phyloP scores from a whole-genome alignment of 192 early-diverging fungal species.

The Umbelopsis ramanniana region DNA sequence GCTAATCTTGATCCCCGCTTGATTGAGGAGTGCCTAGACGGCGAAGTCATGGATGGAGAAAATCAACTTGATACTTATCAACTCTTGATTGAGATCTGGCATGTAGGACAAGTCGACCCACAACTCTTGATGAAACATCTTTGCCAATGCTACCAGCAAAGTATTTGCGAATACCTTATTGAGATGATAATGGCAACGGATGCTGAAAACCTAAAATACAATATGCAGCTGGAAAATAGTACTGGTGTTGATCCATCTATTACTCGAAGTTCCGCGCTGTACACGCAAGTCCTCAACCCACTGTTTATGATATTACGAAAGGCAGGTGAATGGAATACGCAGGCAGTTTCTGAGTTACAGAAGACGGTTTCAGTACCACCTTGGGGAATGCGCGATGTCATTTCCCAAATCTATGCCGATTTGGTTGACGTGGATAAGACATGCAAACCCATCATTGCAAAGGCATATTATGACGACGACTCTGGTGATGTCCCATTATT shows the following conservation, averaged over 20 bases:
- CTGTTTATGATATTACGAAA: constrained; percentile 48
- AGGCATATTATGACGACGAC: constrained; percentile 19
- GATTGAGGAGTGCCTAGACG: constrained; percentile 22
- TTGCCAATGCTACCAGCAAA: constrained; percentile 52
- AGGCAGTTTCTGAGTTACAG: constrained; percentile 46
- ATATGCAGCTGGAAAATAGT: neutral
- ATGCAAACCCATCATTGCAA: constrained; percentile 50
- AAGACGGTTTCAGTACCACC: constrained; percentile 48
- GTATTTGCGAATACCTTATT: constrained; percentile 59
- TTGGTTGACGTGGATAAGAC: constrained; percentile 45
- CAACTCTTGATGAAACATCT: constrained; percentile 44
- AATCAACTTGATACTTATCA: constrained; percentile 27
- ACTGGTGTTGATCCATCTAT: neutral
- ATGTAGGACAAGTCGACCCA: constrained; percentile 47
- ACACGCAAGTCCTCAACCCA: constrained; percentile 49
- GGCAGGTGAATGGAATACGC: constrained; percentile 50
- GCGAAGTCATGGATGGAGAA: constrained; percentile 16
- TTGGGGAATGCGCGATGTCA: constrained; percentile 58
- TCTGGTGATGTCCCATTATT: neutral
- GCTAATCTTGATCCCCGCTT: neutral
- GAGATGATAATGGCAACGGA: constrained; percentile 42
- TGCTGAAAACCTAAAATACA: neutral
- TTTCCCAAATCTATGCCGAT: constrained; percentile 49
- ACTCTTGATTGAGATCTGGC: constrained; percentile 57
- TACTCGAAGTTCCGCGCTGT: neutral